Conservation (phyloP, 768 basidiomycete genomes). For the Suillus decipiens region DNA sequence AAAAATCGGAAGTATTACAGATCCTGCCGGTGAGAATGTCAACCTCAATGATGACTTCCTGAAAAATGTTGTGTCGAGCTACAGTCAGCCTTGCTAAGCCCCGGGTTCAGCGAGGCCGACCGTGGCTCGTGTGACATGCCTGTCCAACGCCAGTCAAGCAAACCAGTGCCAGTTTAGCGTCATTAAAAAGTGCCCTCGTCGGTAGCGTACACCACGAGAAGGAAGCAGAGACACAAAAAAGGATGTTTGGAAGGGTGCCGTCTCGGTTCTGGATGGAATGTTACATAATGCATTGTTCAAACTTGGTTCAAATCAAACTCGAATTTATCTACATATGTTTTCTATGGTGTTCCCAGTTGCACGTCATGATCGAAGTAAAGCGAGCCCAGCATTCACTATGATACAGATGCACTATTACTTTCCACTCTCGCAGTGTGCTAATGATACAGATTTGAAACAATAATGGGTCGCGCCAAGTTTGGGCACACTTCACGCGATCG, state of each 20-base stretch:
- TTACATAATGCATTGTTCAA: too few species aligned
- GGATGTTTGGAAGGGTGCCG: background rate
- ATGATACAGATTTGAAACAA: background rate
- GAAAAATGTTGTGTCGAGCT: background rate
- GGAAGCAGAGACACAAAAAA: background rate
- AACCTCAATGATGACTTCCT: background rate
- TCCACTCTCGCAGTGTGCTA: too few species aligned
- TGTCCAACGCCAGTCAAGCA: background rate
- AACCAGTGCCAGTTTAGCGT: background rate
- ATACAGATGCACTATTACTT: too few species aligned
- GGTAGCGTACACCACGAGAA: background rate
- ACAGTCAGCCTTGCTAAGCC: background rate
- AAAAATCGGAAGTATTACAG: background rate
- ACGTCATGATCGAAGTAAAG: too few species aligned
- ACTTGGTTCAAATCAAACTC: too few species aligned
- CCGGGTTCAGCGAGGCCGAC: background rate
- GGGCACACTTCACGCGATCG: slow-evolving; percentile 17
- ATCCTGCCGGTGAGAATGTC: background rate
- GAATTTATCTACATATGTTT: too few species aligned
- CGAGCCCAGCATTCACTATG: too few species aligned
- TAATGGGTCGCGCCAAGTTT: background rate
- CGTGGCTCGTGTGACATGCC: background rate
- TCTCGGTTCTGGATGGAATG: too few species aligned
- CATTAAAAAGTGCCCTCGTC: background rate
- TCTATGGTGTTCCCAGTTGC: too few species aligned